These are phyloP conservation scores for Phanerodontia chrysosporium DNA, from an alignment of 768 basidiomycete species.

Conservation along the genomic window DNA sequence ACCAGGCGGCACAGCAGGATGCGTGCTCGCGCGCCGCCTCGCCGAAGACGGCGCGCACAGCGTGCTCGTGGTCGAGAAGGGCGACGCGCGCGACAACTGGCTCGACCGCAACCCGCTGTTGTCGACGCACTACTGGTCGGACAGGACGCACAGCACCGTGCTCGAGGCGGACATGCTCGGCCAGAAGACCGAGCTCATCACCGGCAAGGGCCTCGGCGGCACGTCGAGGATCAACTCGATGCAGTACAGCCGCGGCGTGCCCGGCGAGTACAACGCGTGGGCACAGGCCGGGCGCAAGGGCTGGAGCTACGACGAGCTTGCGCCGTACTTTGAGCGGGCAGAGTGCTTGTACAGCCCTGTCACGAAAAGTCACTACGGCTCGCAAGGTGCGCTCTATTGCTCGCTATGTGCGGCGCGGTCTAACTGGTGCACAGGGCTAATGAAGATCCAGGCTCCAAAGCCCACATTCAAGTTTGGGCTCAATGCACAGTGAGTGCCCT, in stretches of 20 bases:
- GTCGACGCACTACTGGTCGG: slow-evolving; percentile 19
- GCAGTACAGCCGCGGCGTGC: slow-evolving; percentile 24
- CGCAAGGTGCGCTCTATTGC: neutral
- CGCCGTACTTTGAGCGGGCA: slow-evolving; percentile 24
- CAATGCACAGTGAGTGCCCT: neutral
- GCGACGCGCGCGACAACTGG: slow-evolving; percentile 25
- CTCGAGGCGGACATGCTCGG: slow-evolving; percentile 2
- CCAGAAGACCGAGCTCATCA: slow-evolving; percentile 14
- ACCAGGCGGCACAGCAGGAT: slow-evolving; percentile 52
- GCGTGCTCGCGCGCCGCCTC: slow-evolving; percentile 54
- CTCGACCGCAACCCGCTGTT: slow-evolving; percentile 27
- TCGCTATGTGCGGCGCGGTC: neutral
- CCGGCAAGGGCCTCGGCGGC: too few species aligned
- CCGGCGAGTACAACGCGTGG: slow-evolving; percentile 29
- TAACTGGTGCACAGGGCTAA: neutral
- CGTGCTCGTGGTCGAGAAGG: slow-evolving; percentile 55
- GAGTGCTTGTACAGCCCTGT: slow-evolving; percentile 11
- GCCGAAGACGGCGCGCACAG: slow-evolving; percentile 45
- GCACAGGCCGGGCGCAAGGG: slow-evolving; percentile 17
- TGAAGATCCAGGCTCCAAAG: neutral
- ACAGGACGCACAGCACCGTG: slow-evolving; percentile 11
- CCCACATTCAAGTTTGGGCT: neutral
- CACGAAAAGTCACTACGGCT: neutral
- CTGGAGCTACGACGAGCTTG: slow-evolving; percentile 27
- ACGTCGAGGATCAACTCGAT: slow-evolving; percentile 26